A percentile compares a stretch with the other conserved stretches of the same genome.
phyloP scores from a whole-genome alignment of 345 rosid genomes.

The Gossypium ekmanianum region DNA sequence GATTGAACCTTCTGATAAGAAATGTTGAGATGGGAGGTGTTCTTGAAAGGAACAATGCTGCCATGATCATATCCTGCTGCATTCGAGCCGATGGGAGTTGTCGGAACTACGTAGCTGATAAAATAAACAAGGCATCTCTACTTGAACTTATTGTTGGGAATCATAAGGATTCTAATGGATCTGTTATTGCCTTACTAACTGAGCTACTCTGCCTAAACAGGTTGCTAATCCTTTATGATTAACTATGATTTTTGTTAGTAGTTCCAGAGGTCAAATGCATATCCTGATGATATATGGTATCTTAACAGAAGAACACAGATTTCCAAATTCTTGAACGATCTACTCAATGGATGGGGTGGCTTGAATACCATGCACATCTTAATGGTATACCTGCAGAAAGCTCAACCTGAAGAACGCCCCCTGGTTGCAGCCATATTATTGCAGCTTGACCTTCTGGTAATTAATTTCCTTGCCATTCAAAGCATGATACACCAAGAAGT shows the following conservation, averaged over 20 bases:
- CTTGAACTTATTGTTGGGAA: constrained; percentile 48
- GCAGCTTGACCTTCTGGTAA: constrained; percentile 66
- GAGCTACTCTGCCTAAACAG: constrained; percentile 50
- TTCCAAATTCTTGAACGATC: constrained; percentile 29
- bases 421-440: constrained; percentile 47
- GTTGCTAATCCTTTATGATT: constrained; percentile 23
- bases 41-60: constrained; percentile 37
- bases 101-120: constrained; percentile 48
- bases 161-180: constrained; percentile 22
- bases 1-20: constrained; percentile 37
- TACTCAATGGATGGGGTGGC: constrained; percentile 43
- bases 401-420: constrained; percentile 48
- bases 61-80: constrained; percentile 38
- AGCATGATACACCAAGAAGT: background rate
- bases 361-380: constrained; percentile 54
- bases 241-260: background rate
- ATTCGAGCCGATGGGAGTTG: constrained; percentile 43
- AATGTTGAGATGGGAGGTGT: constrained; percentile 32
- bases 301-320: constrained; percentile 41
- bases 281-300: constrained; percentile 11
- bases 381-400: constrained; percentile 40
- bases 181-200: constrained; percentile 32
- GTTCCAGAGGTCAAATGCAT: background rate
- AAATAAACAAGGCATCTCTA: constrained; percentile 41
- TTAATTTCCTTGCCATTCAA: background rate